phyloP scores from a whole-genome alignment of 768 basidiomycete genomes.

The Vararia minispora region DNA sequence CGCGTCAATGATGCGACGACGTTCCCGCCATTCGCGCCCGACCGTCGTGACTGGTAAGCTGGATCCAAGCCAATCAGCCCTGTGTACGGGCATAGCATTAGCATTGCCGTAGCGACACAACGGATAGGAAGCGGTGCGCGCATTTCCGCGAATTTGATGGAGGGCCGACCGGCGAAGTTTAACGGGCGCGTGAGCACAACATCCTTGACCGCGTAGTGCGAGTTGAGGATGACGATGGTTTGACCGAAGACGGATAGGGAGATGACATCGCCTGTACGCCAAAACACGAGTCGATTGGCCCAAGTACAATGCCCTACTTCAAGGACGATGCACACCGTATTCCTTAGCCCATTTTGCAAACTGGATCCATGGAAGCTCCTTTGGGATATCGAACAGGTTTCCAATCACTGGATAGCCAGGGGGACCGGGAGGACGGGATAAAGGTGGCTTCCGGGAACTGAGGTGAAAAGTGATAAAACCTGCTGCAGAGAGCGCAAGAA shows the following conservation, averaged over 20 bases:
- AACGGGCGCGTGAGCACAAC: slow-evolving; percentile 1
- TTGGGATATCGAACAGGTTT: slow-evolving; percentile 10
- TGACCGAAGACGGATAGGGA: slow-evolving; percentile 5
- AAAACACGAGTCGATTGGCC: neutral
- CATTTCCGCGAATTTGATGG: slow-evolving; percentile 6
- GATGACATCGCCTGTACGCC: slow-evolving; percentile 5
- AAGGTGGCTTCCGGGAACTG: too few relatives aligned
- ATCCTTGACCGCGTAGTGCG: slow-evolving; percentile 3
- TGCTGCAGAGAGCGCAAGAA: too few relatives aligned
- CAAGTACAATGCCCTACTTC: too few relatives aligned
- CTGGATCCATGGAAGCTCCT: slow-evolving; percentile 7
- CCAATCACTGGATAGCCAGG: slow-evolving; percentile 3
- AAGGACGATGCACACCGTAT: slow-evolving; percentile 10
- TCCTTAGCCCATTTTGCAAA: slow-evolving; percentile 1
- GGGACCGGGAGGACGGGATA: slow-evolving; percentile 10
- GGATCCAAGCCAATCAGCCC: slow-evolving; percentile 7
- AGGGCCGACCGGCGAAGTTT: slow-evolving; percentile 4
- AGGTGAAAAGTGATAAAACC: too few relatives aligned
- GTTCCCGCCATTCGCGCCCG: slow-evolving; percentile 2
- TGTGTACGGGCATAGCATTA: neutral
- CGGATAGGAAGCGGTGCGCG: too few relatives aligned
- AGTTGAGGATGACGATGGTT: slow-evolving; percentile 7
- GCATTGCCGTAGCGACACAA: neutral
- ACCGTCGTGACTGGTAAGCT: slow-evolving; percentile 6
- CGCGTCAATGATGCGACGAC: slow-evolving; percentile 6